These are phyloP conservation scores for Yarrowia divulgata DNA, from an alignment of 805 yeast genomes.

Conservation along the genomic window DNA sequence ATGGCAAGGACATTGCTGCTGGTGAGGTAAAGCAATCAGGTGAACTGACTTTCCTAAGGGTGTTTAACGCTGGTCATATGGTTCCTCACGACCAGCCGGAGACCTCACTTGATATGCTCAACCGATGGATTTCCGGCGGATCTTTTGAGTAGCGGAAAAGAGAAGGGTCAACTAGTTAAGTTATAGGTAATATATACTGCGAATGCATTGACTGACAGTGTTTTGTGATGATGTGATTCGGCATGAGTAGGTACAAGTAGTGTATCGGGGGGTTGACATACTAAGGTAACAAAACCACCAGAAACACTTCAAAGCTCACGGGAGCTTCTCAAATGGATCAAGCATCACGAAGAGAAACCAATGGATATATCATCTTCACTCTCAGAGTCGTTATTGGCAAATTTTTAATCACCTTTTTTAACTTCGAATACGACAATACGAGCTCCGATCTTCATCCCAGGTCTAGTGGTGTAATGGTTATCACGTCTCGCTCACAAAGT, in stretches of 20 bases:
- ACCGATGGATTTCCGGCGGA: slow-evolving; percentile 73
- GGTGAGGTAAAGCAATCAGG: slow-evolving; percentile 81
- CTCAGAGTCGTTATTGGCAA: too few relatives aligned
- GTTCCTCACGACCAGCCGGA: slow-evolving; percentile 93
- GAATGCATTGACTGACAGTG: too few relatives aligned
- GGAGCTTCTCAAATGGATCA: too few relatives aligned
- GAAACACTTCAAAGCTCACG: too few relatives aligned
- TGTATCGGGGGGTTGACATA: too few relatives aligned
- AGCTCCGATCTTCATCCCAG: slow-evolving; percentile 10
- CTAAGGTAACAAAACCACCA: too few relatives aligned
- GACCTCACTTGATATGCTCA: slow-evolving; percentile 77
- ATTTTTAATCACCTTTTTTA: background rate
- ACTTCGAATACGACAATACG: slow-evolving; percentile 10
- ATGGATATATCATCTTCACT: too few relatives aligned
- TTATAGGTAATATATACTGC: background rate
- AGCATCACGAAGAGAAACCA: too few relatives aligned
- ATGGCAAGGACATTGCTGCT: slow-evolving; percentile 50
- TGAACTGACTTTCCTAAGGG: slow-evolving; percentile 79
- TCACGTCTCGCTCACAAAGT: slow-evolving; percentile 39
- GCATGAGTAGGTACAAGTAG: too few relatives aligned
- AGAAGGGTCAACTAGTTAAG: too few relatives aligned
- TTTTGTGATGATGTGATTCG: too few relatives aligned
- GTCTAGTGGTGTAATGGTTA: slow-evolving; percentile 40
- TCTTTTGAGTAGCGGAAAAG: slow-evolving; percentile 5
- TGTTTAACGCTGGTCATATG: slow-evolving; percentile 95